phyloP scores from a whole-genome alignment of 2,329 filamentous ascomycete species.

The Xylaria sp. region DNA sequence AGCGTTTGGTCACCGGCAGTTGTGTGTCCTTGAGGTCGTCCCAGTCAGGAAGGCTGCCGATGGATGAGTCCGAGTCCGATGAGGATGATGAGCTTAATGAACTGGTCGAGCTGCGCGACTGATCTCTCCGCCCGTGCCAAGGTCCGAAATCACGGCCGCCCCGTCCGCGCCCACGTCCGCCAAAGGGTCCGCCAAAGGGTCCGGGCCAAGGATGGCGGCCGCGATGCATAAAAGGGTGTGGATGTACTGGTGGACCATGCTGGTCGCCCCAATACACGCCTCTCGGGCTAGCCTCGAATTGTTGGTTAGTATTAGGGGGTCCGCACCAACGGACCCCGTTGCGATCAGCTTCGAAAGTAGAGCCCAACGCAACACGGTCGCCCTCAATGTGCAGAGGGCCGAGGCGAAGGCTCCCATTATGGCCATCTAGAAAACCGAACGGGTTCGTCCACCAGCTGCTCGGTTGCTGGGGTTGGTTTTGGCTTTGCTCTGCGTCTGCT shows the following conservation, averaged over 20 bases:
- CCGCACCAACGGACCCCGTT: constrained; percentile 54
- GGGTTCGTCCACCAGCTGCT: constrained; percentile 22
- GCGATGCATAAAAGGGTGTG: constrained; percentile 3
- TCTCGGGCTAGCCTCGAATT: constrained; percentile 41
- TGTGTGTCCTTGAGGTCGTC: constrained; percentile 56
- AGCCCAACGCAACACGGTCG: constrained; percentile 51
- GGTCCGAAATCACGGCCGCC: constrained; percentile 12
- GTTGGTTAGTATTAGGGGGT: constrained; percentile 47
- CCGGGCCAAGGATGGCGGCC: constrained; percentile 10
- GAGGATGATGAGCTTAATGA: constrained; percentile 44
- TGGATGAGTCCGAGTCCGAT: constrained; percentile 47
- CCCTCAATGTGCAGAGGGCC: constrained; percentile 50
- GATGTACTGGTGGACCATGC: neutral
- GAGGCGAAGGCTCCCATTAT: constrained; percentile 41
- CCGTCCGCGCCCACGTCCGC: constrained; percentile 13
- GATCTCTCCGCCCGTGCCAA: neutral
- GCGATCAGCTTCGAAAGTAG: constrained; percentile 50
- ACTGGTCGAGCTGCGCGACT: constrained; percentile 20
- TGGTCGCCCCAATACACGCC: constrained; percentile 17
- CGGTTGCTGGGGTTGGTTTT: constrained; percentile 18
- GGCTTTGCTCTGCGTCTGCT: constrained; percentile 2
- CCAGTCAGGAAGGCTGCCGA: constrained; percentile 61
- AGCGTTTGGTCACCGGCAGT: constrained; percentile 52
- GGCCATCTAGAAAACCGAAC: constrained; percentile 28
- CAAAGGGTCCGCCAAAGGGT: neutral